Conservation (phyloP, 192 early-diverging fungal species). For the Kappamyces sp. region DNA sequence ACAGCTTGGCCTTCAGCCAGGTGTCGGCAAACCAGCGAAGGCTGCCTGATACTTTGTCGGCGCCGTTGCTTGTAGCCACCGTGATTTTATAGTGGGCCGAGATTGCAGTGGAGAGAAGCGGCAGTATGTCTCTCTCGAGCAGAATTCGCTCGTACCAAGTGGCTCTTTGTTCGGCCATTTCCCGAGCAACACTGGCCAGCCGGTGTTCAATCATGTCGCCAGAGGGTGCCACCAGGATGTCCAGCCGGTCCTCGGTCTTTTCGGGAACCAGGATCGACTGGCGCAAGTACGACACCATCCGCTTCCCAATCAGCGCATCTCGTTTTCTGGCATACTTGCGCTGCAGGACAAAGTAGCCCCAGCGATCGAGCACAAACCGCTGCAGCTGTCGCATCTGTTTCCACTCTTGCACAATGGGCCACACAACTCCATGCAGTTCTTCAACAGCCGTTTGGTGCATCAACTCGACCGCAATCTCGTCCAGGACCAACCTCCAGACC, state of each 20-base stretch:
- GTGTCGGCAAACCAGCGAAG: conserved; percentile 3
- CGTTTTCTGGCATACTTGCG: background rate
- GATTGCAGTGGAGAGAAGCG: background rate
- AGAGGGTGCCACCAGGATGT: too few species aligned
- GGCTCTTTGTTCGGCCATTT: conserved; percentile 7
- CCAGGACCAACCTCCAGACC: too few species aligned
- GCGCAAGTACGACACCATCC: background rate
- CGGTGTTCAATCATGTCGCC: too few species aligned
- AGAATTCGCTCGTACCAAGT: conserved; percentile 9
- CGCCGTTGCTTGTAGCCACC: background rate
- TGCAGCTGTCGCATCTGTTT: background rate
- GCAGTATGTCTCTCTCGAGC: conserved; percentile 6
- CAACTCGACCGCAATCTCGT: too few species aligned
- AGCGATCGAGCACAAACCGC: conserved; percentile 4
- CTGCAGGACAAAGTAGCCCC: background rate
- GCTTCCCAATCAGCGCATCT: background rate
- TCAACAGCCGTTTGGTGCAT: too few species aligned
- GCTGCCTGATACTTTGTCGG: background rate
- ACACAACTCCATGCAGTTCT: too few species aligned
- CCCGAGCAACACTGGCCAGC: background rate
- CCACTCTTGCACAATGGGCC: too few species aligned
- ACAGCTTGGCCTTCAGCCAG: conserved; percentile 12
- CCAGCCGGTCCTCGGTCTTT: too few species aligned
- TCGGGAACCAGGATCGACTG: background rate
- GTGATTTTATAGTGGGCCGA: background rate